Base-by-base conservation (phyloP, 192 early-diverging fungal species). In the Coemansia sp. region DNA sequence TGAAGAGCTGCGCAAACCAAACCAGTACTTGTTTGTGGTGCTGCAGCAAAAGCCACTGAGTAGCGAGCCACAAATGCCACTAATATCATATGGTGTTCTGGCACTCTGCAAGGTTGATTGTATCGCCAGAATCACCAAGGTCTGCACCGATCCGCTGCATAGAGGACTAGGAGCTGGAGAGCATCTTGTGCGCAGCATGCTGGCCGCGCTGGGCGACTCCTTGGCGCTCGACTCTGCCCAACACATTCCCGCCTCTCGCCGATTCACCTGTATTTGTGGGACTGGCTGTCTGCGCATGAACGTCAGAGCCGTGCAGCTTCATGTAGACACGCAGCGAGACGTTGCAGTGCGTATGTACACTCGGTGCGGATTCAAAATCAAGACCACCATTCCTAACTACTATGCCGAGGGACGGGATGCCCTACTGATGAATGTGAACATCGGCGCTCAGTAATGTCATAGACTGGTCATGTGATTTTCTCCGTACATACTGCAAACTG, bases 341-440 rank as follows among this genome's bases (percentile, higher is more conserved):
- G 64, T 46, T 6, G 74, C 74, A 1, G 33, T 67, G 24, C 64
- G 57, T 5, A 69, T 76, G 15, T 76, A 76, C 57, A 34, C 43
- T 7, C 69, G 47, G 11, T 65, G 64, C 3, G 74, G 74, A 6
- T 71, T 76, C 43, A n/a, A 3, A 6, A 55, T 7, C 15, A 61
- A 40, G 43, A 38, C 69, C n/a, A 60, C 49, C 18, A 66, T 76
- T 18, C 34, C 50, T 12, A 33, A 50, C 38, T 76, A 76, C 43
- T 76, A 76, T 12, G 57, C 64, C 3, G 53, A 31, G 38, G 65
- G 50, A 9, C 74, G 74, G 16, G 46, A 70, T 38, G 74, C 74
- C 0, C 12, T 72, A 5, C 57, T 72, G 50, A 72, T 72, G 71
- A 33, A 20, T 16, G 29, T 5, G 5, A 13, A 15, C 53, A 57